Percentiles rank a stretch among this genome's conserved stretches.
Conservation (phyloP, 768 basidiomycete species). For the Termitomyces sp. region DNA sequence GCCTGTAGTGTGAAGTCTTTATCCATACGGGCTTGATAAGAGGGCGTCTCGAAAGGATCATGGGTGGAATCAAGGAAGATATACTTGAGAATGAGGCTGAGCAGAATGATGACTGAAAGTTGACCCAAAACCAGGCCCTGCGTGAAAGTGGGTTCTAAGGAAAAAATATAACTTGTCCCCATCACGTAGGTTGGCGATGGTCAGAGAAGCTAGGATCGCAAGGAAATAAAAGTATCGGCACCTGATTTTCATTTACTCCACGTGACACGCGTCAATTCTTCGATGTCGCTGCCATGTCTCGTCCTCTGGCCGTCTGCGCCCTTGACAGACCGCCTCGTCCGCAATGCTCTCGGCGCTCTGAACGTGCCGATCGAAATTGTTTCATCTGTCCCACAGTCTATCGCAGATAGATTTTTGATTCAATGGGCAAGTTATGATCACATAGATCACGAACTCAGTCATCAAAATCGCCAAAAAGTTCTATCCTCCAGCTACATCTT, state of each 20-base stretch:
- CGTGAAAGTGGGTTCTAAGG: slow-evolving; percentile 86
- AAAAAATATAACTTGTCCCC: slow-evolving; percentile 60
- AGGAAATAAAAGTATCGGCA: not conserved
- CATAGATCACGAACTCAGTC: slow-evolving; percentile 72
- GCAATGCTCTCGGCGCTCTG: slow-evolving; percentile 29
- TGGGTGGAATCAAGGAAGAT: slow-evolving; percentile 85
- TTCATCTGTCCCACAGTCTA: slow-evolving; percentile 11
- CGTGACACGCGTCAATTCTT: slow-evolving; percentile 6
- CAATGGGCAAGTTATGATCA: slow-evolving; percentile 91
- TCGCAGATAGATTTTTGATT: slow-evolving; percentile 28
- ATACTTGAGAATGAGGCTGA: slow-evolving; percentile 84
- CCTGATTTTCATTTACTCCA: slow-evolving; percentile 2
- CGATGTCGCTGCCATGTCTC: slow-evolving; percentile 9
- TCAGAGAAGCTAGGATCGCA: not conserved
- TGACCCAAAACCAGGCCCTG: slow-evolving; percentile 94
- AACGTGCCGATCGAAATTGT: slow-evolving; percentile 16
- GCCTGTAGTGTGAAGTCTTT: slow-evolving; percentile 38
- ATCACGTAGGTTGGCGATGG: slow-evolving; percentile 20
- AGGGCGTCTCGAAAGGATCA: slow-evolving; percentile 46
- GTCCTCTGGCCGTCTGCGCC: slow-evolving; percentile 49
- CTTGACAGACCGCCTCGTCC: slow-evolving; percentile 39
- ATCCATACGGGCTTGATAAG: slow-evolving; percentile 57
- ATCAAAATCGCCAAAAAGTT: slow-evolving; percentile 38
- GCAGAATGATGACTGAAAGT: slow-evolving; percentile 75
- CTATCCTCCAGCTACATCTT: slow-evolving; percentile 84